Base-by-base conservation (phyloP, 257 asterid species). In the Paulownia fortunei region DNA sequence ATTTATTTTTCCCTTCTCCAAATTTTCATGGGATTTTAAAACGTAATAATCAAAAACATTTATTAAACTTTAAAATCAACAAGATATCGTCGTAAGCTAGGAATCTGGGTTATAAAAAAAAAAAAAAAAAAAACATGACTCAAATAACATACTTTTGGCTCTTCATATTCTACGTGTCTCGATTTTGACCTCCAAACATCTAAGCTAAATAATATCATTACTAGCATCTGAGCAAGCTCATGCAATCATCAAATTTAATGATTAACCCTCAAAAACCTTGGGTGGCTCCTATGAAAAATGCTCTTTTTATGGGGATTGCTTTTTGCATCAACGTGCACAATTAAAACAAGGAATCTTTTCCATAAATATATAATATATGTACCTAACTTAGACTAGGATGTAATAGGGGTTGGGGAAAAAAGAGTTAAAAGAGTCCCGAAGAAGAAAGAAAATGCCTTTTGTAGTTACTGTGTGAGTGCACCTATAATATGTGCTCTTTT, bases 221-320 rank as follows among this genome's bases (percentile, higher is more conserved):
- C n/a, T n/a, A n/a, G n/a, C n/a, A n/a, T n/a, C n/a, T n/a, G n/a
- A n/a, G n/a, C n/a, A 72, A 76, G 76, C 62, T 72, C 69, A 75
- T 39, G 81, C 86, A 81, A 82, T 84, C 81, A 84, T 79, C 73
- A 79, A 84, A 69, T 19, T 72, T 67, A 82, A 79, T 84, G 78
- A 82, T 79, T 76, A 75, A 76, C 74, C 24, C 76, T 62, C 59
- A 58, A 34, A 59, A 21, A 39, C 59, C 8, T 34, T 55, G 21
- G 60, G 47, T 71, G 65, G 69, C 70, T 77, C 65, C 67, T 77
- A 37, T n/a, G 63, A 80, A 60, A 61, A 77, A 60, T 41, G 65
- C n/a, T 59, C 64, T 18, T 73, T 60, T 83, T 60, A 26, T 56
- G 73, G 69, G 79, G 44, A 70, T 67, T 69, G 68, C 76, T 62